Conservation (phyloP, 345 rosid species). For the Dipteronia dyeriana region DNA sequence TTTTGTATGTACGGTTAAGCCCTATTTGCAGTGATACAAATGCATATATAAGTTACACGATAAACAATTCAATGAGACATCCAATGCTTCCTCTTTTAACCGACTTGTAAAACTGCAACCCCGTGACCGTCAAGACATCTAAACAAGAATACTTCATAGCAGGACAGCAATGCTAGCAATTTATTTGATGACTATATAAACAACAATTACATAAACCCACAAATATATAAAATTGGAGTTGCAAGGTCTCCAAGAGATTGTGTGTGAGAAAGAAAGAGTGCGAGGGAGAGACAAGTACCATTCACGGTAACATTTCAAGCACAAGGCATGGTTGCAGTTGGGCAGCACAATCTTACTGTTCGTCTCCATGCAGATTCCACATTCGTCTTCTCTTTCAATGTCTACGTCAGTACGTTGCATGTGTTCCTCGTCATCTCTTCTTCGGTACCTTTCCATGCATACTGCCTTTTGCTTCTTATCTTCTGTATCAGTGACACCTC, state of each 20-base stretch:
- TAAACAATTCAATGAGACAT: background rate
- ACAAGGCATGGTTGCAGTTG: constrained; percentile 63
- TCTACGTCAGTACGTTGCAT: constrained; percentile 37
- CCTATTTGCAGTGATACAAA: background rate
- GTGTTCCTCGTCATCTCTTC: constrained; percentile 47
- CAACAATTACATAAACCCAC: background rate
- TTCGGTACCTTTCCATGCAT: constrained; percentile 57
- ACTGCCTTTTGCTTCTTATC: constrained; percentile 57
- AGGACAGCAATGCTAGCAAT: background rate
- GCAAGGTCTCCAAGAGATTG: background rate
- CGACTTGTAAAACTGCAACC: background rate
- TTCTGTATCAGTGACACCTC: constrained; percentile 59
- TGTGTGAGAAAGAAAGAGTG: background rate
- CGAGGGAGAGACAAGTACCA: constrained; percentile 44
- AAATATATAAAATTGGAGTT: background rate
- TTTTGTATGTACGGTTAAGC: background rate
- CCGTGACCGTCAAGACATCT: too few relatives aligned
- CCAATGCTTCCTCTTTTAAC: background rate
- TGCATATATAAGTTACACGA: background rate
- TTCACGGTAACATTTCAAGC: constrained; percentile 67
- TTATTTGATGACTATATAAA: background rate
- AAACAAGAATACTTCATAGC: background rate
- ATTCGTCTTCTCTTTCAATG: constrained; percentile 65
- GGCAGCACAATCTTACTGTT: constrained; percentile 63
- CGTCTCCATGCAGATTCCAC: constrained; percentile 75